Evolutionary conservation across 2,329 filamentous ascomycete species (phyloP), one percentile per base, ranked within the genome.

Genomic region (Aotearoamyces nothofagi): DNA sequence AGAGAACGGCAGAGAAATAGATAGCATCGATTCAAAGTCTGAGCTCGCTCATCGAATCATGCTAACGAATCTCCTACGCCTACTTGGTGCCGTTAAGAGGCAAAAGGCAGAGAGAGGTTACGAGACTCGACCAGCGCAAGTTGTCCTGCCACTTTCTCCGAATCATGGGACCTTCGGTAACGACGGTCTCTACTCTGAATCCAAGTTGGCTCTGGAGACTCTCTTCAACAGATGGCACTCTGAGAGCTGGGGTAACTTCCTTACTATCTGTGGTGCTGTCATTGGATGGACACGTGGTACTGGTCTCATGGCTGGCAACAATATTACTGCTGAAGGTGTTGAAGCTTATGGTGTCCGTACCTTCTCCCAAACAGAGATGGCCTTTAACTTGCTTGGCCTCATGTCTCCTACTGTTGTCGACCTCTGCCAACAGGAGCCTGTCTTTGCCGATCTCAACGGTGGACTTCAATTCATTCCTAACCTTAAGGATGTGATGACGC

Each of bases 231-330:
- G 90, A 43, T 98, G 90, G 90, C 79, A 92, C 57, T 92, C 90
- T 0, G 90, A 98, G 61, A 86, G 73, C 61, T 98, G 90, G 90
- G 78, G 74, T 40, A 87, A 87, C 60, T 98, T 92, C 62, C 82
- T 98, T 46, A 96, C 87, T 35, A 90, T 98, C 44, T 98, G 90
- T 45, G 90, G 90, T 62, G 87, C 87, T 38, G 83, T 96, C 55
- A 98, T 98, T 51, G 90, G 90, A 38, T 98, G 90, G 90, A 98
- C 90, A 43, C 87, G 90, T 60, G 90, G 87, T 40, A 98, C 90
- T 38, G 90, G 90, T 51, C 73, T 98, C 45, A 98, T 98, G 87
- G 81, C 79, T 41, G 86, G 80, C 48, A 96, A 96, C 66, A 96
- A 98, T 56, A 75, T 96, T 44, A 86, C 96, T 40, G 90, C 90